Evolutionary conservation across 2,329 filamentous ascomycete genomes (phyloP).

Genomic region (Cytospora mali): DNA sequence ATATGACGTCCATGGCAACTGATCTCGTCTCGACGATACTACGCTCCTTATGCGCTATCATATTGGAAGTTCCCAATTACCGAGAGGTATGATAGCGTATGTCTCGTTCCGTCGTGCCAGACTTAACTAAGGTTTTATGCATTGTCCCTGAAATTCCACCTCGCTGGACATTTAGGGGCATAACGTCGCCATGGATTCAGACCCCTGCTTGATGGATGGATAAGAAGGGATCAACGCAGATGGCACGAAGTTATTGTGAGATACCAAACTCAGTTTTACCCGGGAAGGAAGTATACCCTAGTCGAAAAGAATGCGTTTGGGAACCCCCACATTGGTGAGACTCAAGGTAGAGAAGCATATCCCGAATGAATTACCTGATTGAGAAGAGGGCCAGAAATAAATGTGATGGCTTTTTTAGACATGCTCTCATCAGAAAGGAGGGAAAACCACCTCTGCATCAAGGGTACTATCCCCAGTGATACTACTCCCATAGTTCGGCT

Average conservation of each 20-base stretch:
- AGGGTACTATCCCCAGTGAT: too few relatives aligned
- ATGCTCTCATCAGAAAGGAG: not conserved
- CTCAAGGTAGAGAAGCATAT: too few relatives aligned
- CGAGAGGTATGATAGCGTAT: conserved; percentile 50
- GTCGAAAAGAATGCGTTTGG: conserved; percentile 81
- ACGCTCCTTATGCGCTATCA: conserved; percentile 67
- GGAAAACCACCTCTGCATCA: not conserved
- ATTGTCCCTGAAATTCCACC: not conserved
- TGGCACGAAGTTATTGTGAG: conserved; percentile 71
- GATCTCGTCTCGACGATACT: conserved; percentile 58
- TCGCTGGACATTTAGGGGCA: conserved; percentile 74
- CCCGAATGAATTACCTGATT: conserved; percentile 64
- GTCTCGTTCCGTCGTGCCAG: too few relatives aligned
- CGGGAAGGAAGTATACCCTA: conserved; percentile 72
- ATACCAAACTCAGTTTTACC: too few relatives aligned
- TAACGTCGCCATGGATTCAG: conserved; percentile 64
- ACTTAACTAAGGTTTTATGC: not conserved
- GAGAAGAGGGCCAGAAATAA: conserved; percentile 60
- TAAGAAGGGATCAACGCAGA: conserved; percentile 50
- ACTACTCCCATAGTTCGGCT: not conserved
- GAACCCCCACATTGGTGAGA: conserved; percentile 70
- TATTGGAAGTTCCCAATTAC: conserved; percentile 55
- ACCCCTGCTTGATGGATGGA: conserved; percentile 17
- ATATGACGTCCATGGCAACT: conserved; percentile 52
- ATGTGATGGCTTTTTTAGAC: conserved; percentile 41